Evolutionary conservation across 2,329 filamentous ascomycete species (phyloP).

Genomic region (Alternaria sp.): DNA sequence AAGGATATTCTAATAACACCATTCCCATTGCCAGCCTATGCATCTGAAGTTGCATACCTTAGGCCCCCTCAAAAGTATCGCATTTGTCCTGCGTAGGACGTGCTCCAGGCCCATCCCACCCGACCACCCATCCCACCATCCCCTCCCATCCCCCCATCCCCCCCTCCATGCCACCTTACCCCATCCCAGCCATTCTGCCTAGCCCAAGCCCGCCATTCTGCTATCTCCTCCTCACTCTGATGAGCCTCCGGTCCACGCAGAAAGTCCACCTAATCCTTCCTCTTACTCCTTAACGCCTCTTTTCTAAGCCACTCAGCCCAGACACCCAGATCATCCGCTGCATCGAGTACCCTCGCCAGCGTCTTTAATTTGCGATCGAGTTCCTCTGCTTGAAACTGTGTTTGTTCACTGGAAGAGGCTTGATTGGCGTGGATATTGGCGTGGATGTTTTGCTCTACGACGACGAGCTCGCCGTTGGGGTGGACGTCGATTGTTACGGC

Average conservation of each 20-base stretch:
- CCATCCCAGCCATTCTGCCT: neutral
- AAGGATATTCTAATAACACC: no score
- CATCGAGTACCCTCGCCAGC: slow-evolving; percentile 54
- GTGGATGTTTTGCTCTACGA: slow-evolving; percentile 64
- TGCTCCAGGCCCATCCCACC: neutral
- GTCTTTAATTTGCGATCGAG: slow-evolving; percentile 37
- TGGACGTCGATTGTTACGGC: slow-evolving; percentile 66
- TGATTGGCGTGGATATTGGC: no score
- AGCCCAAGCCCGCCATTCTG: neutral
- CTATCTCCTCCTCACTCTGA: neutral
- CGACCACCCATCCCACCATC: neutral
- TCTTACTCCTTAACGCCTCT: slow-evolving; percentile 16
- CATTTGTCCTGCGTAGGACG: neutral
- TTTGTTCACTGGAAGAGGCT: neutral
- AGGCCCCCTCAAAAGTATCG: neutral
- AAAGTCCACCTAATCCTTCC: neutral
- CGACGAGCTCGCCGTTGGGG: slow-evolving; percentile 64
- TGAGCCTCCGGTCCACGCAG: neutral
- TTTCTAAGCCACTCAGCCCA: slow-evolving; percentile 59
- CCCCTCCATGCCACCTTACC: neutral
- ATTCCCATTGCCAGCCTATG: no score
- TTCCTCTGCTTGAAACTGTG: slow-evolving; percentile 17
- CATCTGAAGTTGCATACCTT: no score
- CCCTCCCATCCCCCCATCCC: neutral
- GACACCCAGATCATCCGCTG: slow-evolving; percentile 57